These are phyloP conservation scores for Metschnikowia arizonensis DNA, from an alignment of 805 yeast genomes.

Conservation along the genomic window DNA sequence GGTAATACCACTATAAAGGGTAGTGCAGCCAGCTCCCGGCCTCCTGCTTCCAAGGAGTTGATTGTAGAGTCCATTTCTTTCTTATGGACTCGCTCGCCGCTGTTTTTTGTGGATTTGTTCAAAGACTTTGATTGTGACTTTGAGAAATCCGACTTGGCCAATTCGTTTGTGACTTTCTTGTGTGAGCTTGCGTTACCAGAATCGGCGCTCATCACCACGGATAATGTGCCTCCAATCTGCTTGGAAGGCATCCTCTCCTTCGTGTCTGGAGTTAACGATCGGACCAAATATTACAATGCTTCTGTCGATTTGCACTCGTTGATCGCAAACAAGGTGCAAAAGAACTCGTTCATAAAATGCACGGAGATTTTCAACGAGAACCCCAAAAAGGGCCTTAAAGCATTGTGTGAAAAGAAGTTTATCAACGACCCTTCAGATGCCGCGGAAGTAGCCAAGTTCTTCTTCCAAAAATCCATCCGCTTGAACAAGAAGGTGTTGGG, in stretches of 20 bases:
- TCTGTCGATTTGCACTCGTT: slow-evolving; percentile 24
- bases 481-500: slow-evolving; percentile 87
- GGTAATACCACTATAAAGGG: slow-evolving; percentile 11
- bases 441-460: slow-evolving; percentile 66
- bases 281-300: slow-evolving; percentile 32
- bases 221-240: slow-evolving; percentile 89
- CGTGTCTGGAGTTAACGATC: slow-evolving; percentile 55
- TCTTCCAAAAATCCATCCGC: slow-evolving; percentile 74
- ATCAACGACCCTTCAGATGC: slow-evolving; percentile 47
- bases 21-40: slow-evolving; percentile 21
- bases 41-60: slow-evolving; percentile 63
- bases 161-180: slow-evolving; percentile 61
- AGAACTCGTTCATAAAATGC: slow-evolving; percentile 73
- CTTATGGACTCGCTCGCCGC: slow-evolving; percentile 76
- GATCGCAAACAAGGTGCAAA: slow-evolving; percentile 46
- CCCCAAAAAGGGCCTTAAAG: slow-evolving; percentile 69
- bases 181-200: slow-evolving; percentile 82
- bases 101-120: slow-evolving; percentile 70
- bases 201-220: slow-evolving; percentile 72
- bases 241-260: slow-evolving; percentile 79
- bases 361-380: slow-evolving; percentile 72
- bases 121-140: slow-evolving; percentile 88
- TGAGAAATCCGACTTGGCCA: slow-evolving; percentile 75
- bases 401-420: slow-evolving; percentile 62
- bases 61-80: slow-evolving; percentile 80